phyloP scores from a whole-genome alignment of 2,329 filamentous ascomycete species.

The Hortaea werneckii region DNA sequence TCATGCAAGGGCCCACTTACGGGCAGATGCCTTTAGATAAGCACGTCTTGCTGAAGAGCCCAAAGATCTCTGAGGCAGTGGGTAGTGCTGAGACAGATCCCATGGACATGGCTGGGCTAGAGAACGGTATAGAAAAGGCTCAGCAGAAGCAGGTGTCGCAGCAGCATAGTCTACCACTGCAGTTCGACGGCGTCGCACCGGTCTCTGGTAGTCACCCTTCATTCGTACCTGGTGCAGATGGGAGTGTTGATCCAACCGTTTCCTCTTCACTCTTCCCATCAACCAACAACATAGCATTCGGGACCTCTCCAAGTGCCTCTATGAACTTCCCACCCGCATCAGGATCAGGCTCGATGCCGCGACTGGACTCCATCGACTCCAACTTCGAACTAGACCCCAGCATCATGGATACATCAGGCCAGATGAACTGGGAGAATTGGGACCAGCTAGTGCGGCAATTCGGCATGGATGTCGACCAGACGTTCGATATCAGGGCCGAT shows the following conservation, averaged over 20 bases:
- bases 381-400: slow-evolving; percentile 13
- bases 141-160: neutral
- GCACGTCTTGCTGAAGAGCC: slow-evolving; percentile 22
- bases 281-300: neutral
- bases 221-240: neutral
- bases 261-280: neutral
- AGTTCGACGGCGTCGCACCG: neutral
- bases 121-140: neutral
- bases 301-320: neutral
- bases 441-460: slow-evolving; percentile 39
- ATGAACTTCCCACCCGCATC: slow-evolving; percentile 2
- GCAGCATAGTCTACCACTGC: neutral
- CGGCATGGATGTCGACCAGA: slow-evolving; percentile 31
- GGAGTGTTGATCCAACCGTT: slow-evolving; percentile 3
- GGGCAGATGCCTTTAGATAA: slow-evolving; percentile 24
- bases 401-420: slow-evolving; percentile 28
- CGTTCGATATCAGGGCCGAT: slow-evolving; percentile 4
- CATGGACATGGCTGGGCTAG: slow-evolving; percentile 4
- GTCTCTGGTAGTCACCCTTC: neutral
- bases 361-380: slow-evolving; percentile 18
- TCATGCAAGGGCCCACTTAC: slow-evolving; percentile 22
- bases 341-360: slow-evolving; percentile 1
- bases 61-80: slow-evolving; percentile 12
- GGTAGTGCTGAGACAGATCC: slow-evolving; percentile 8
- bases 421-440: slow-evolving; percentile 39